Percentiles rank a stretch among this genome's conserved stretches.
Conservation (phyloP, 73 alveolate genomes). For the Blepharisma japonicum region DNA sequence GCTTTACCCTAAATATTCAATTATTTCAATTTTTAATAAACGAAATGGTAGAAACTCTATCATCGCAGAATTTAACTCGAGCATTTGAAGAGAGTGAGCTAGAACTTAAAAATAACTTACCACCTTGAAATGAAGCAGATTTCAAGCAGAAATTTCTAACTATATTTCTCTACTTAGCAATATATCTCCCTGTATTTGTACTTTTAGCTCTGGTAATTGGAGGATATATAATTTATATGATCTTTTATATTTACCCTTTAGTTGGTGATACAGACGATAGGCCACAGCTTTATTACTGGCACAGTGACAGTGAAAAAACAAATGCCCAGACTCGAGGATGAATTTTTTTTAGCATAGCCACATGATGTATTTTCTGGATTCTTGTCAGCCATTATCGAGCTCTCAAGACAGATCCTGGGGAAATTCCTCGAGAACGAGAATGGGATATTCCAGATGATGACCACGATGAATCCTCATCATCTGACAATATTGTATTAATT, state of each 20-base stretch:
- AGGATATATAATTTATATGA: background rate
- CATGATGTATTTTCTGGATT: background rate
- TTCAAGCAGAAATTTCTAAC: background rate
- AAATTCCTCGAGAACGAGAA: slow-evolving; percentile 38
- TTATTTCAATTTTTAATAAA: too few relatives aligned
- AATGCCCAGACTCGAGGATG: background rate
- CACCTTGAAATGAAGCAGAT: slow-evolving; percentile 1
- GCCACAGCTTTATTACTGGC: slow-evolving; percentile 7
- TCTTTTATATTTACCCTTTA: background rate
- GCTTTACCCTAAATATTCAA: too few relatives aligned
- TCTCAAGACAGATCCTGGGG: slow-evolving; percentile 44
- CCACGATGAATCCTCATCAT: slow-evolving; percentile 1
- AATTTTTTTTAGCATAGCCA: background rate
- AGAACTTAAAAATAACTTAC: slow-evolving; percentile 22
- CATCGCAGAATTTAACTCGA: too few relatives aligned
- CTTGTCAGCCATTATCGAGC: slow-evolving; percentile 4
- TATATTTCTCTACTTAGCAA: background rate
- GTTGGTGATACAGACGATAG: background rate
- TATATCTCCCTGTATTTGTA: background rate
- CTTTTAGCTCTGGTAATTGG: background rate
- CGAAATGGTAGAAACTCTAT: too few relatives aligned
- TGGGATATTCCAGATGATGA: slow-evolving; percentile 43
- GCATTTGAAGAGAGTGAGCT: slow-evolving; percentile 1
- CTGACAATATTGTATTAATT: background rate
- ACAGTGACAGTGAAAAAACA: background rate